A percentile compares a stretch with the other conserved stretches of the same genome.
Conservation (phyloP, 345 rosid genomes). For the Citrus mangshanensis region DNA sequence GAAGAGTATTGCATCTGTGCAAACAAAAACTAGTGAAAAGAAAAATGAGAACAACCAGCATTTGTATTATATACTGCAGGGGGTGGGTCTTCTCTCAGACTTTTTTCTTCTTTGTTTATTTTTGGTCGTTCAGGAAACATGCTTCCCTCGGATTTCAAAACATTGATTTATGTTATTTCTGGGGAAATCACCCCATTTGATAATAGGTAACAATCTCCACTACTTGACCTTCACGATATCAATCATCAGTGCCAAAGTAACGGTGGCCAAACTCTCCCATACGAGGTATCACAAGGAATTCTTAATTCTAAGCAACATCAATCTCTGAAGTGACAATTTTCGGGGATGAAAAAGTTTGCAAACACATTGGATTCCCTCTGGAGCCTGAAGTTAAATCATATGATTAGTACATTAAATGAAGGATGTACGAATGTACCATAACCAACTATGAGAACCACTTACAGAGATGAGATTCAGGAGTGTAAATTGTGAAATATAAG, state of each 20-base stretch:
- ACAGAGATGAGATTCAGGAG: conserved; percentile 92
- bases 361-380: conserved; percentile 94
- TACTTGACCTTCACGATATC: conserved; percentile 9
- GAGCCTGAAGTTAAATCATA: conserved; percentile 50
- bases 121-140: neutral
- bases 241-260: conserved; percentile 97
- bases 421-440: neutral
- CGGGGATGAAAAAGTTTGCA: conserved; percentile 69
- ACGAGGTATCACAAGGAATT: conserved; percentile 90
- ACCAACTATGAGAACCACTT: conserved; percentile 23
- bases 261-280: conserved; percentile 98
- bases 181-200: conserved; percentile 1
- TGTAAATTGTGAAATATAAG: too few relatives aligned
- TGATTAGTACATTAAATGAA: neutral
- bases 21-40: neutral
- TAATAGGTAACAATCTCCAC: neutral
- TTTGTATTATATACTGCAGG: neutral
- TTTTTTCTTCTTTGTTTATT: too few relatives aligned
- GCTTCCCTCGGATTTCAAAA: conserved; percentile 3
- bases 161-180: neutral
- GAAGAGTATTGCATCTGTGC: neutral
- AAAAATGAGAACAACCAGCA: neutral
- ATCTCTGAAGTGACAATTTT: conserved; percentile 95
- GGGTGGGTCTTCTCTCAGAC: neutral
- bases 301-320: conserved; percentile 73